Evolutionary conservation across 2,329 filamentous ascomycete species (phyloP).

Genomic region (Karstenula rhodostoma): DNA sequence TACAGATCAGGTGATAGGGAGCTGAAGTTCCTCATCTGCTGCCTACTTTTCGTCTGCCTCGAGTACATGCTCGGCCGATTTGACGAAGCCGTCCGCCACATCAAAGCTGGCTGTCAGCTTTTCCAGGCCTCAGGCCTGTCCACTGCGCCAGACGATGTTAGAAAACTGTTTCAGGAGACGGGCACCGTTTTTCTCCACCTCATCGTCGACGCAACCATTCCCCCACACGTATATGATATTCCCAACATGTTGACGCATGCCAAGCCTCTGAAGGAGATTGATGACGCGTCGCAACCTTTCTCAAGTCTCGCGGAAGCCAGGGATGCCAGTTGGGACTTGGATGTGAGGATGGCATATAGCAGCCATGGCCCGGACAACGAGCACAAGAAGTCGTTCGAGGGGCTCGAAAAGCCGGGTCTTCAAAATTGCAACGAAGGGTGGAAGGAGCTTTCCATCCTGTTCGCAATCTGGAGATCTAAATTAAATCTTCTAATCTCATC

Average conservation of each 20-base stretch:
- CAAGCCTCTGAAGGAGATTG: constrained; percentile 14
- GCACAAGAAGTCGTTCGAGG: not conserved
- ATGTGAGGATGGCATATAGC: not conserved
- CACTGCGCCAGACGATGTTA: not conserved
- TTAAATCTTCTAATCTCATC: not conserved
- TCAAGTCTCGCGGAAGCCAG: not conserved
- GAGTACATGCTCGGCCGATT: constrained; percentile 20
- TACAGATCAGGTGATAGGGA: constrained; percentile 11
- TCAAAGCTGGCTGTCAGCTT: constrained; percentile 18
- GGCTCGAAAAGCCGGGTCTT: not conserved
- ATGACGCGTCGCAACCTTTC: not conserved
- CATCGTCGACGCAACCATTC: constrained; percentile 16
- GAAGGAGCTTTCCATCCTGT: not conserved
- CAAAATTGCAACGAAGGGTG: not conserved
- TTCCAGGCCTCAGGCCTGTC: constrained; percentile 15
- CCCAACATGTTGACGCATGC: constrained; percentile 16
- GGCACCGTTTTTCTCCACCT: constrained; percentile 18
- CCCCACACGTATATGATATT: constrained; percentile 11
- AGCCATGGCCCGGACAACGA: not conserved
- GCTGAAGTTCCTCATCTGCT: constrained; percentile 16
- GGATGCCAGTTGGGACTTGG: not conserved
- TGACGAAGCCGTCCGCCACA: constrained; percentile 17
- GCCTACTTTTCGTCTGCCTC: constrained; percentile 21
- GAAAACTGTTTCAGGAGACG: constrained; percentile 18
- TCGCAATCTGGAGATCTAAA: not conserved